These are phyloP conservation scores for Neonectria ditissima DNA, from an alignment of 2,329 filamentous ascomycete species.

Conservation along the genomic window DNA sequence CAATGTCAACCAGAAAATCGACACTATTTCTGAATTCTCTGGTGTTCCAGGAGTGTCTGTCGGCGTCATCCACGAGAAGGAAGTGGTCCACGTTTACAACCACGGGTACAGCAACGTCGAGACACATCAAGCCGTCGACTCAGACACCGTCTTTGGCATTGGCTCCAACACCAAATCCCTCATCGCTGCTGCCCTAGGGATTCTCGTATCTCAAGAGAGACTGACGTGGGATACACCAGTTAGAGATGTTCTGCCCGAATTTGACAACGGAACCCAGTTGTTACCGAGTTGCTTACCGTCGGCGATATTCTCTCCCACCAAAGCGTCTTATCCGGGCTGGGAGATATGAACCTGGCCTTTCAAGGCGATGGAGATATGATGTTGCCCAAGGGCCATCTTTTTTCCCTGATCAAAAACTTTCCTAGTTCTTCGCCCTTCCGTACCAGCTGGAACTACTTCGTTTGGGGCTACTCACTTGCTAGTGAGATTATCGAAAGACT, in stretches of 20 bases:
- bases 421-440: neutral
- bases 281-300: neutral
- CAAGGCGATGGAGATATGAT: conserved; percentile 20
- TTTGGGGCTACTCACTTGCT: conserved; percentile 15
- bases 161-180: conserved; percentile 19
- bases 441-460: conserved; percentile 11
- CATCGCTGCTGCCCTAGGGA: conserved; percentile 5
- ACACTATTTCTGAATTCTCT: neutral
- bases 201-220: conserved; percentile 2
- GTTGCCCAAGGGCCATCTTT: neutral
- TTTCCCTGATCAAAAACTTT: conserved; percentile 1
- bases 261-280: neutral
- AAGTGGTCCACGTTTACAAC: neutral
- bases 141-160: conserved; percentile 13
- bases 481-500: conserved; percentile 2
- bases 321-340: neutral
- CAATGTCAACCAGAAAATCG: too few relatives aligned
- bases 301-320: conserved; percentile 17
- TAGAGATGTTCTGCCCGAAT: neutral
- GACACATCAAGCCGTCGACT: neutral
- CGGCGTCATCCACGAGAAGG: neutral
- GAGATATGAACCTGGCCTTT: conserved; percentile 2
- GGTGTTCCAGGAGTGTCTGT: conserved; percentile 7
- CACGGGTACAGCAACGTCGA: conserved; percentile 3
- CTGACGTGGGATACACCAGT: conserved; percentile 2